Conservation (phyloP, 176 grass and related monocot species). For the Cenchrus purpureus region DNA sequence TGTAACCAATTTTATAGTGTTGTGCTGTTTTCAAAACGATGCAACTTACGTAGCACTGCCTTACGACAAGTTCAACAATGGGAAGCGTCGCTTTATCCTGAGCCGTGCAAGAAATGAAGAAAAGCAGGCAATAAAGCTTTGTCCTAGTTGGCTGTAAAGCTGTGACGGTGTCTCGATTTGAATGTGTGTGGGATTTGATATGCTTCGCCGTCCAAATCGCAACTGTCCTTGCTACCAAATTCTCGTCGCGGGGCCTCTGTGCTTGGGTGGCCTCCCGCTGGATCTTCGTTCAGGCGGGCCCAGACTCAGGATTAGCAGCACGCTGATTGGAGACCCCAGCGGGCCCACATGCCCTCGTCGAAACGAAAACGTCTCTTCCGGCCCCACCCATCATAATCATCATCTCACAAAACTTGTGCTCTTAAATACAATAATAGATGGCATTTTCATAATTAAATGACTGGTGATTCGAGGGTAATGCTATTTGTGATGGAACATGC, state of each 20-base stretch:
- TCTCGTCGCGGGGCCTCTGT: no score
- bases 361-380: background rate
- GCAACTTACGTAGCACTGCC: no score
- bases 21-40: no score
- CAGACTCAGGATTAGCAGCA: background rate
- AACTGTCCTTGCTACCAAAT: background rate
- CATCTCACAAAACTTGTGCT: no score
- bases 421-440: no score
- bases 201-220: background rate
- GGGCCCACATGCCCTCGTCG: background rate
- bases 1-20: no score
- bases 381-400: background rate
- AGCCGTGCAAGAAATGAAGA: background rate
- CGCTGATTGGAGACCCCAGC: background rate
- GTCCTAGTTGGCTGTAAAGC: slow-evolving; percentile 2
- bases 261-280: no score
- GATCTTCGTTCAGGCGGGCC: no score
- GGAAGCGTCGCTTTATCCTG: background rate
- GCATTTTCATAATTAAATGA: no score
- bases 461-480: no score
- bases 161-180: background rate
- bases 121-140: background rate
- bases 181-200: background rate
- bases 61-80: no score
- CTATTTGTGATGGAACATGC: no score